A percentile compares a stretch with the other conserved stretches of the same genome.
Evolutionary conservation across 257 asterid species (phyloP).

Genomic region (Capsicum chinense): DNA sequence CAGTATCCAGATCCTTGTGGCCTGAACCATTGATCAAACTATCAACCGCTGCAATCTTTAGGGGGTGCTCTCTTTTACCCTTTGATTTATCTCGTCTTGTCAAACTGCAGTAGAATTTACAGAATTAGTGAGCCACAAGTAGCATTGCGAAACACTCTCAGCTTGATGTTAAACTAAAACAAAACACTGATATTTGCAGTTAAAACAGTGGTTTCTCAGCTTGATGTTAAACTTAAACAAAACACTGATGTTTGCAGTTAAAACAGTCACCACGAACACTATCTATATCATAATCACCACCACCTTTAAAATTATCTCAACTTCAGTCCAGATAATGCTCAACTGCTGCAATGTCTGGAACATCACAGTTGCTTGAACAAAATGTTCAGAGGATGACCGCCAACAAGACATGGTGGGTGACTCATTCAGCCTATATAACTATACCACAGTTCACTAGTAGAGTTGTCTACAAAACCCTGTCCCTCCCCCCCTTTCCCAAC

Average conservation of each 20-base stretch:
- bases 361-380: neutral
- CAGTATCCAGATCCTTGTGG: constrained; percentile 9
- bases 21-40: constrained; percentile 34
- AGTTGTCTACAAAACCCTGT: too few species aligned
- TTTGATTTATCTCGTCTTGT: constrained; percentile 39
- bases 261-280: neutral
- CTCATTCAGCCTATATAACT: neutral
- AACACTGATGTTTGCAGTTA: neutral
- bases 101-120: constrained; percentile 46
- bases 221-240: neutral
- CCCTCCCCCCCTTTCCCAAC: neutral
- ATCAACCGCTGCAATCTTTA: constrained; percentile 36
- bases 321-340: neutral
- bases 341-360: neutral
- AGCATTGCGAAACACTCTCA: neutral
- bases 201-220: neutral
- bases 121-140: neutral
- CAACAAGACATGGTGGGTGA: neutral
- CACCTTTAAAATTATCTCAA: neutral
- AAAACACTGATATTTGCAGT: neutral
- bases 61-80: constrained; percentile 44
- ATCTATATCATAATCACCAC: constrained; percentile 5
- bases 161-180: neutral
- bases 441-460: neutral
- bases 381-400: neutral